A percentile compares a stretch with the other conserved stretches of the same genome.
These are phyloP conservation scores for Suhomyces wounanorum DNA, from an alignment of 1,139 yeast genomes.

Conservation along the genomic window DNA sequence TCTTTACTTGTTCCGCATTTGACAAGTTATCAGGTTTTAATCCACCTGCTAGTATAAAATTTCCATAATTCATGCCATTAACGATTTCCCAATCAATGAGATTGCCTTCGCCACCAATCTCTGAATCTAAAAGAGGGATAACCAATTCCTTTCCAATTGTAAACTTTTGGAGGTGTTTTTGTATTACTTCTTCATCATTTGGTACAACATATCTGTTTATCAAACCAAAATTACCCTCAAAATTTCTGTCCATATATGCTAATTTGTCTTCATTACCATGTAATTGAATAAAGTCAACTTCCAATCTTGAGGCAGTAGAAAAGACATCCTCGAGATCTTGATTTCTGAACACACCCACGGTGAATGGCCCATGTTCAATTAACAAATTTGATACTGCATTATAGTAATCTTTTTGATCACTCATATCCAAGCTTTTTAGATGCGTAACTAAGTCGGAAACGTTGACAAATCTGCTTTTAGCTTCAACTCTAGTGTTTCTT, in stretches of 20 bases:
- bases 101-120: constrained; percentile 89
- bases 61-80: constrained; percentile 37
- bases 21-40: constrained; percentile 70
- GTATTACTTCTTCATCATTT: constrained; percentile 38
- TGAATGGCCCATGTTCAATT: constrained; percentile 58
- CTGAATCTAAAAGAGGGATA: constrained; percentile 78
- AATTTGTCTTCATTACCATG: constrained; percentile 81
- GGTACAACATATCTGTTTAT: constrained; percentile 74
- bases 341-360: constrained; percentile 91
- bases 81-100: constrained; percentile 64
- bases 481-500: constrained; percentile 20
- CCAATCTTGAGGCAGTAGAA: constrained; percentile 45
- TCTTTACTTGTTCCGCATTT: constrained; percentile 45
- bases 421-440: constrained; percentile 20
- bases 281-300: constrained; percentile 78
- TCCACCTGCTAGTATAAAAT: constrained; percentile 86
- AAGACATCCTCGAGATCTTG: constrained; percentile 68
- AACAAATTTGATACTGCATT: constrained; percentile 31
- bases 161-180: constrained; percentile 21
- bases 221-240: constrained; percentile 49
- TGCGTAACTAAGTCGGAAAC: constrained; percentile 23
- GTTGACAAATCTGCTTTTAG: constrained; percentile 21
- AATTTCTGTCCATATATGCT: constrained; percentile 43
- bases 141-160: constrained; percentile 21
- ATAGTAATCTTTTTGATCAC: constrained; percentile 36